These are phyloP conservation scores for Amylostereum chailletii DNA, from an alignment of 1,284 basidiomycete species.

Conservation along the genomic window DNA sequence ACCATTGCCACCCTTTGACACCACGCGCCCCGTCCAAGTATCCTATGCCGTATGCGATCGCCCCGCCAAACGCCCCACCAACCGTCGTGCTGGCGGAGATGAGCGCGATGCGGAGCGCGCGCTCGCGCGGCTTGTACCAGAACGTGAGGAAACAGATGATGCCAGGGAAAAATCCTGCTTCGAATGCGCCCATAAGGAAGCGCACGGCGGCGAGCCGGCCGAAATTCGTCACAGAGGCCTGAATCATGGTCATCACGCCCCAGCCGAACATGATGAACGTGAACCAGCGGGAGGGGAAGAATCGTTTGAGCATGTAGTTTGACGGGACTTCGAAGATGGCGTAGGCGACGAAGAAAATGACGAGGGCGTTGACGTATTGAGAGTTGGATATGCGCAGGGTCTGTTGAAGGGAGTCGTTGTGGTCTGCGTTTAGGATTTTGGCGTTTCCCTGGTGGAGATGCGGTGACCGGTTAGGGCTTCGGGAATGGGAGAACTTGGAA, in stretches of 20 bases:
- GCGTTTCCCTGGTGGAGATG: constrained; percentile 22
- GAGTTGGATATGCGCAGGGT: constrained; percentile 21
- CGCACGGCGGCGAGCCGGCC: constrained; percentile 21
- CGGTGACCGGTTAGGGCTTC: not conserved
- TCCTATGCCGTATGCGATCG: constrained; percentile 28
- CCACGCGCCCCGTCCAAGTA: constrained; percentile 21
- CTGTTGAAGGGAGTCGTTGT: constrained; percentile 23
- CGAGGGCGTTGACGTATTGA: constrained; percentile 27
- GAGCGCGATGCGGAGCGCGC: constrained; percentile 27
- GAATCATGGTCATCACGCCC: constrained; percentile 30
- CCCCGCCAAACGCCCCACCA: constrained; percentile 35
- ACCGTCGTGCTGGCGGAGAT: constrained; percentile 31
- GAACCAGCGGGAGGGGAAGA: constrained; percentile 26
- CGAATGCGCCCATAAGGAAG: constrained; percentile 22
- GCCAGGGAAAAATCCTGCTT: constrained; percentile 23
- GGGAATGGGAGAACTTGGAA: not conserved
- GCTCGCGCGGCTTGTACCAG: constrained; percentile 31
- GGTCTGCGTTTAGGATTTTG: constrained; percentile 25
- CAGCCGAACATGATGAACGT: constrained; percentile 31
- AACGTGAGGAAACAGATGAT: constrained; percentile 27
- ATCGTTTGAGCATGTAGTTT: constrained; percentile 34
- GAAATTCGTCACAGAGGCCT: constrained; percentile 25
- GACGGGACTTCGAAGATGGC: constrained; percentile 30
- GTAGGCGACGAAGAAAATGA: constrained; percentile 30
- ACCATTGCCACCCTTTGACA: constrained; percentile 30